Conservation (phyloP, 306 rosid genomes). For the Cajanus cajan region DNA sequence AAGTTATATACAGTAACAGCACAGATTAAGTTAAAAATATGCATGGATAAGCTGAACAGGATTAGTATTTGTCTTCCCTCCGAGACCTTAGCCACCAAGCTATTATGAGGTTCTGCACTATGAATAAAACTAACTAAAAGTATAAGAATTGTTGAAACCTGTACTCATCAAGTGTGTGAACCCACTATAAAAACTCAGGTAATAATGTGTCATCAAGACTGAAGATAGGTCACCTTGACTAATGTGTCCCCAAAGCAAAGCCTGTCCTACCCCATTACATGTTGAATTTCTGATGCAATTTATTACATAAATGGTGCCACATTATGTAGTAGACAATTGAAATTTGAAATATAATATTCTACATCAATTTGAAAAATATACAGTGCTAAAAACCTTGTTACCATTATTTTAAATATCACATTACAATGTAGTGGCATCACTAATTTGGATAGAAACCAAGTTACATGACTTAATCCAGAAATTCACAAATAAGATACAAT, state of each 20-base stretch:
- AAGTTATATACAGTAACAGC: neutral
- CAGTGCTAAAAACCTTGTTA: neutral
- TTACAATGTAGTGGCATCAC: neutral
- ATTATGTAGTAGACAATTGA: neutral
- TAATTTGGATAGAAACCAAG: slow-evolving; percentile 21
- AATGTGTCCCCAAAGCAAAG: neutral
- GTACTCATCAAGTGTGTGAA: neutral
- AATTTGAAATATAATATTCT: neutral
- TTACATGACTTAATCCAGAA: neutral
- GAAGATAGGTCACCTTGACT: neutral
- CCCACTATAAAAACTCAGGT: neutral
- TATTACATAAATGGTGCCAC: neutral
- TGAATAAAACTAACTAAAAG: neutral
- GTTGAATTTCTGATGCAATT: neutral
- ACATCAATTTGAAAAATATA: neutral
- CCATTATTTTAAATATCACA: neutral
- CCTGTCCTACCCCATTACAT: neutral
- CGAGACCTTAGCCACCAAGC: neutral
- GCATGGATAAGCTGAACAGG: neutral
- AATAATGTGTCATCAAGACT: neutral
- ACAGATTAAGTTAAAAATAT: neutral
- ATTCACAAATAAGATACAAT: slow-evolving; percentile 16
- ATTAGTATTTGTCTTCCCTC: neutral
- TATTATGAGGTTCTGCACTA: neutral
- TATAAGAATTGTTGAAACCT: neutral